Evolutionary conservation across 116 monocot genomes (phyloP).

Genomic region (Posidonia oceanica): DNA sequence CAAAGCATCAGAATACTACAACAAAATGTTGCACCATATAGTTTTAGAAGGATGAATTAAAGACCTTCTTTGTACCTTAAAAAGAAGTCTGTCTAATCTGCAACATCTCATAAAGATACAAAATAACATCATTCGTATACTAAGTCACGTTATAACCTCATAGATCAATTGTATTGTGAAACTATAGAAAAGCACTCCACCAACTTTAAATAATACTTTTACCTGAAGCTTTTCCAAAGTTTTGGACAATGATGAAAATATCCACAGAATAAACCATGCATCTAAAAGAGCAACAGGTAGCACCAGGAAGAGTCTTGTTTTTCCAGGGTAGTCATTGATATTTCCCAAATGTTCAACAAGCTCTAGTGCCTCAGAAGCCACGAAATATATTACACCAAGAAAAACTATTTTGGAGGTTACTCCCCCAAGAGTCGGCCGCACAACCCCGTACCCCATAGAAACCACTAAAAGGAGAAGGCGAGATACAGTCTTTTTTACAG

Average conservation of each 20-base stretch:
- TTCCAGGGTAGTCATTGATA: slow-evolving; percentile 91
- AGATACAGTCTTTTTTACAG: slow-evolving; percentile 92
- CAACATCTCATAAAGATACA: too few species aligned
- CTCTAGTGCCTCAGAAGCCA: slow-evolving; percentile 90
- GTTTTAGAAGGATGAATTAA: too few species aligned
- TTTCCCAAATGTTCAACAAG: slow-evolving; percentile 97
- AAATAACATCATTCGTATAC: too few species aligned
- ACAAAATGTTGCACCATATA: too few species aligned
- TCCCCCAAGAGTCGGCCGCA: slow-evolving; percentile 76
- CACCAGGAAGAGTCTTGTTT: slow-evolving; percentile 80
- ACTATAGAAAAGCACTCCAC: not conserved
- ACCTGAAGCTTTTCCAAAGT: slow-evolving; percentile 98
- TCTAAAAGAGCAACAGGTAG: slow-evolving; percentile 93
- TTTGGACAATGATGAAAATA: slow-evolving; percentile 91
- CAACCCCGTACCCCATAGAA: slow-evolving; percentile 94
- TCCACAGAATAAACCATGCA: slow-evolving; percentile 92
- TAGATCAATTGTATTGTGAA: not conserved
- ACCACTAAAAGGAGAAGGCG: slow-evolving; percentile 87
- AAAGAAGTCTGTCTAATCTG: too few species aligned
- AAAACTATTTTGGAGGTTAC: slow-evolving; percentile 55
- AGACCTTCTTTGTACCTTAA: too few species aligned
- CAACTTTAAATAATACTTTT: slow-evolving; percentile 4
- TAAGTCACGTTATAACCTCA: too few species aligned
- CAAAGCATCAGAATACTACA: too few species aligned
- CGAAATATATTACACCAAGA: slow-evolving; percentile 74